Conservation (phyloP, 106 monocot genomes). For the Dendrobium nobile region DNA sequence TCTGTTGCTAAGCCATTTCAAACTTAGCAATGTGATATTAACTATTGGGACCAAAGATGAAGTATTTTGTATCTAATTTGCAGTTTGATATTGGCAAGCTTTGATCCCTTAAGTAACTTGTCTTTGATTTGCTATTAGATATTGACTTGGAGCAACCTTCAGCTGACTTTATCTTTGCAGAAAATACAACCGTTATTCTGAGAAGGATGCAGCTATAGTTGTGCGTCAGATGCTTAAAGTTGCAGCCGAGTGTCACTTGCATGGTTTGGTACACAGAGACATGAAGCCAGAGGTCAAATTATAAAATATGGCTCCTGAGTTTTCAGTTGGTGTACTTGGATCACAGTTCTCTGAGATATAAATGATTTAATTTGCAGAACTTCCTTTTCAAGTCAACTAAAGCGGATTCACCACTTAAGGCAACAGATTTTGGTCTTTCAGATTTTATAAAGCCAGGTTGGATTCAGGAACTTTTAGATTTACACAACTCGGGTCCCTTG, state of each 20-base stretch:
- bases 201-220: conserved; percentile 90
- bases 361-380: conserved; percentile 48
- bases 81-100: too few relatives aligned
- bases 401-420: conserved; percentile 78
- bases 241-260: conserved; percentile 87
- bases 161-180: conserved; percentile 25
- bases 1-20: neutral
- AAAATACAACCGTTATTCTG: conserved; percentile 86
- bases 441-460: conserved; percentile 72
- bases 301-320: neutral
- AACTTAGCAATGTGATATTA: neutral
- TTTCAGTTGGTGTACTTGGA: neutral
- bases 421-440: conserved; percentile 97
- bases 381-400: conserved; percentile 90
- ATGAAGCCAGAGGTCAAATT: conserved; percentile 92
- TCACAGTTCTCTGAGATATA: neutral
- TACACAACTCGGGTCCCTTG: neutral
- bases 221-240: conserved; percentile 97
- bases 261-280: conserved; percentile 94
- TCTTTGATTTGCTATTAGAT: neutral
- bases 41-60: neutral
- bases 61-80: neutral
- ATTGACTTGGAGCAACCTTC: neutral
- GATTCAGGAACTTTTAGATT: neutral
- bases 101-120: too few relatives aligned